Evolutionary conservation across 2,329 filamentous ascomycete genomes (phyloP).

Genomic region (Sporothrix humicola): DNA sequence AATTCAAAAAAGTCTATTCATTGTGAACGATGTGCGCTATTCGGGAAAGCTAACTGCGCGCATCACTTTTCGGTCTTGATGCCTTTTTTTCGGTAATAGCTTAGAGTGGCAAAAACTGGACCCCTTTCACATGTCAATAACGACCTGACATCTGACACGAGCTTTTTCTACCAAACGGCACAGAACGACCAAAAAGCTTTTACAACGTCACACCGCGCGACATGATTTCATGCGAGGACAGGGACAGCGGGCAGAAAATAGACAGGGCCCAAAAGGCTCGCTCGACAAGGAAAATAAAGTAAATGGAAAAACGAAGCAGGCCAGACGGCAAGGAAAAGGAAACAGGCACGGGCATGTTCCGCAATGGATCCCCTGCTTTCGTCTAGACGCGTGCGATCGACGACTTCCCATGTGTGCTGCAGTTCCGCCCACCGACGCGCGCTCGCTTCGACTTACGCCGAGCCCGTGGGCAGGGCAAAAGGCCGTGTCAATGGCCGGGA

Average conservation of each 20-base stretch:
- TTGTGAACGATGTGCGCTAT: too few relatives aligned
- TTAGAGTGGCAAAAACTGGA: slow-evolving; percentile 6
- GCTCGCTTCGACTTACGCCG: slow-evolving; percentile 4
- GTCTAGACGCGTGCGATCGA: background rate
- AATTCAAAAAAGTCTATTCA: background rate
- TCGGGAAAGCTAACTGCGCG: background rate
- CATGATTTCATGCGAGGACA: slow-evolving; percentile 23
- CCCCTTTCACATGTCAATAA: slow-evolving; percentile 32
- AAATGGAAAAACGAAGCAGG: background rate
- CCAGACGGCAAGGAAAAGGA: too few relatives aligned
- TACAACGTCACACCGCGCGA: background rate
- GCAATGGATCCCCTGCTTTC: background rate
- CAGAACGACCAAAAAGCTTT: background rate
- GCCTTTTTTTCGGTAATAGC: too few relatives aligned
- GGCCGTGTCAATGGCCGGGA: too few relatives aligned
- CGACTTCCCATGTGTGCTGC: background rate
- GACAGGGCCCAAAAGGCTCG: background rate
- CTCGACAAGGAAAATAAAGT: background rate
- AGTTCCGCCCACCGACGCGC: background rate
- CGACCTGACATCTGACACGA: background rate
- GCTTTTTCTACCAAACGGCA: background rate
- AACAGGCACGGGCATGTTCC: background rate
- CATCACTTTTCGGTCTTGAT: background rate
- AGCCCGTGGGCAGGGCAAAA: background rate
- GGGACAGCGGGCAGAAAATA: background rate